Evolutionary conservation across 129 eudicot genomes (phyloP).

Genomic region (Oenanthe sinensis): DNA sequence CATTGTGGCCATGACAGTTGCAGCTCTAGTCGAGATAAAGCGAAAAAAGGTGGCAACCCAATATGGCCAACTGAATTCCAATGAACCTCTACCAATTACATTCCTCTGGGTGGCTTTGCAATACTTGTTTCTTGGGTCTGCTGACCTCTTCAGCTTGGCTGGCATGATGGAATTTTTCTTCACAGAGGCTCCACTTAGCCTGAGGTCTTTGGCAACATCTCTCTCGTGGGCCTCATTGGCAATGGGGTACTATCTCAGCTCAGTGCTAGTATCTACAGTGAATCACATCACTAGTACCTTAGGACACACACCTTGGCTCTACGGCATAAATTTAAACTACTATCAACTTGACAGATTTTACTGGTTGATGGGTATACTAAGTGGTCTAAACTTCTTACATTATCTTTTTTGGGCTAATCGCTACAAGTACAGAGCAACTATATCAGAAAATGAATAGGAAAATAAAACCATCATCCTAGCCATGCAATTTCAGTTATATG

Average conservation of each 20-base stretch:
- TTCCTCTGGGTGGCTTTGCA: conserved; percentile 4
- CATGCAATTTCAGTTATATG: conserved; percentile 9
- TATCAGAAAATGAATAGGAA: conserved; percentile 20
- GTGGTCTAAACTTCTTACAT: conserved; percentile 59
- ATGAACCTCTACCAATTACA: neutral
- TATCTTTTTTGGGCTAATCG: conserved; percentile 71
- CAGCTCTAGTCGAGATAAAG: conserved; percentile 3
- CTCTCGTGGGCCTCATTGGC: neutral
- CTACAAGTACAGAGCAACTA: conserved; percentile 43
- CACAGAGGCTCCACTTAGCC: conserved; percentile 5
- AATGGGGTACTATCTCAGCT: conserved; percentile 6
- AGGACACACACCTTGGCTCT: neutral
- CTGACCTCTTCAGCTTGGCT: neutral
- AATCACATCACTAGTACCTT: neutral
- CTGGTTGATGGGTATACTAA: conserved; percentile 73
- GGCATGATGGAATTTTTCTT: conserved; percentile 6
- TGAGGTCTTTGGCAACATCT: conserved; percentile 4
- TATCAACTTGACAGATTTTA: conserved; percentile 78
- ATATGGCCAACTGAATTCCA: neutral
- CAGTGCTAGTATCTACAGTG: neutral
- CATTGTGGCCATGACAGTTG: neutral
- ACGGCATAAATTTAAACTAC: conserved; percentile 49
- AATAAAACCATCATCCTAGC: conserved; percentile 3
- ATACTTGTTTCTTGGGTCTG: conserved; percentile 1
- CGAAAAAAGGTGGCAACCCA: neutral